Evolutionary conservation across 2,329 filamentous ascomycete species (phyloP), one percentile per base, ranked within the genome.

Genomic region (Cordyceps fumosorosea): DNA sequence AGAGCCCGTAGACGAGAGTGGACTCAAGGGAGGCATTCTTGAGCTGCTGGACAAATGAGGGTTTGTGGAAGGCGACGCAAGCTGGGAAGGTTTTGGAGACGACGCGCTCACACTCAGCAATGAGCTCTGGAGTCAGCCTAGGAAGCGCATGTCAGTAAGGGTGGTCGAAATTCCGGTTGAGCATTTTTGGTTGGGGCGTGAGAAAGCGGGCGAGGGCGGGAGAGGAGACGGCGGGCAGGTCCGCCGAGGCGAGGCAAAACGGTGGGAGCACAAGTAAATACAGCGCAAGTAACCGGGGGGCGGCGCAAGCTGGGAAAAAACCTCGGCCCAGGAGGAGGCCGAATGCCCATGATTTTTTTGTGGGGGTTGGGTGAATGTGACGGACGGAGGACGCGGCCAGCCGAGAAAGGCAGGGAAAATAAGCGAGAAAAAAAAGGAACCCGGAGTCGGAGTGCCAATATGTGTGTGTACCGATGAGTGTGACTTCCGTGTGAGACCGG

Each of bases 41-140:
- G 56, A 86, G 77, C 69, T 85, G 83, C 72, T 84, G 81, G 40
- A 86, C 71, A 71, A 85, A 85, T 2, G 83, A 83, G 8, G 83
- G 83, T 74, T 85, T 85, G 75, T 86, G 83, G 70, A 86, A 86
- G 68, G 83, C 83, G 48, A 86, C 82, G 69, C 82, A 85, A 65
- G 83, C 82, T 45, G 83, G 83, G 67, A 85, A 79, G 16, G 82
- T 84, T 76, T 84, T 85, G 67, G 79, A 80, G 68, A 86, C 81
- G 69, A 85, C 82, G 63, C 83, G 79, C 73, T 86, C 83, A 71
- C 82, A 85, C 73, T 86, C 83, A 66, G 78, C 74, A 64, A 84
- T 76, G 64, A 85, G 75, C 70, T 86, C 83, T 57, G 83, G 82
- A 10, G 82, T 84, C 57, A 86, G 71, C 66, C 77, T 79, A 67